These are phyloP conservation scores for Saccharomycopsis javanensis DNA, from an alignment of 805 yeast species.

Conservation along the genomic window DNA sequence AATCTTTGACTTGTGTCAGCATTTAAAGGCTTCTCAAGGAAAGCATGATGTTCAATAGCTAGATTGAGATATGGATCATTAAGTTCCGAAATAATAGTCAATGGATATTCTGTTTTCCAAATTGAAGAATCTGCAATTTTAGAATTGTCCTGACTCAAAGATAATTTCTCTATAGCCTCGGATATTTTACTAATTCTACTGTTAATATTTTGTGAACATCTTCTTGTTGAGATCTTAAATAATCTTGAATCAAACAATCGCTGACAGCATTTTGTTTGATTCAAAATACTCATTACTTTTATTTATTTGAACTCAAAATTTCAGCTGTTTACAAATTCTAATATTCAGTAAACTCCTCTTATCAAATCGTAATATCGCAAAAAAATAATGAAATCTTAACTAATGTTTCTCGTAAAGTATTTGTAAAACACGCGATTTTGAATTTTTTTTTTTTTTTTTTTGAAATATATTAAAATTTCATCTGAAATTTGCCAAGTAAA, in stretches of 20 bases:
- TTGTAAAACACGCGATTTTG: not conserved
- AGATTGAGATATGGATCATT: constrained; percentile 65
- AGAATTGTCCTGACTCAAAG: not conserved
- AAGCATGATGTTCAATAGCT: constrained; percentile 69
- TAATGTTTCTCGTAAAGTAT: not conserved
- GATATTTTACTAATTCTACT: not conserved
- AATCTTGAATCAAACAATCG: not conserved
- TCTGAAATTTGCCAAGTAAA: no score
- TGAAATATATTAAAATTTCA: no score
- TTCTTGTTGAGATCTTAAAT: not conserved
- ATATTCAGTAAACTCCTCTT: no score
- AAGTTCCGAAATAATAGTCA: constrained; percentile 36
- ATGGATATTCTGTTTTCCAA: not conserved
- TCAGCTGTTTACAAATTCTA: not conserved
- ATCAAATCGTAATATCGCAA: no score
- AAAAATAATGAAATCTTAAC: no score
- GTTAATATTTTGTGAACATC: not conserved
- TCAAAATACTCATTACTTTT: not conserved
- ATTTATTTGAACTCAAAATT: no score
- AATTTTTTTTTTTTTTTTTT: no score
- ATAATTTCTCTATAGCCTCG: not conserved
- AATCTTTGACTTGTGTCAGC: constrained; percentile 33
- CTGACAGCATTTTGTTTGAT: not conserved
- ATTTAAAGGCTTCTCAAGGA: constrained; percentile 16
- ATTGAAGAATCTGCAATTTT: not conserved